Percentiles rank a stretch among this genome's conserved stretches.
These are phyloP conservation scores for Dendrobium catenatum DNA, from an alignment of 106 monocot genomes.

Conservation along the genomic window DNA sequence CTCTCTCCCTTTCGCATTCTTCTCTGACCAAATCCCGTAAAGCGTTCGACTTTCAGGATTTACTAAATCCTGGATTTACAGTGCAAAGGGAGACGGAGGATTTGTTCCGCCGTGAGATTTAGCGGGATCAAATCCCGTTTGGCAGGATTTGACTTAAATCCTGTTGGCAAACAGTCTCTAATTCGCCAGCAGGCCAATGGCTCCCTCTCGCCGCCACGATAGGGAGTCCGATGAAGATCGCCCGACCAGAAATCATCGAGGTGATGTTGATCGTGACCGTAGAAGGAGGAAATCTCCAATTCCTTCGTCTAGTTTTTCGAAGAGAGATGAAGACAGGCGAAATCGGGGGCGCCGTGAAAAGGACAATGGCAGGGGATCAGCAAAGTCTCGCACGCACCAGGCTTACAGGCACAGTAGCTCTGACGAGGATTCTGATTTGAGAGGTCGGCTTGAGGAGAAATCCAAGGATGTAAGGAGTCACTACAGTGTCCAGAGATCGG, in stretches of 20 bases:
- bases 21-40: too few species aligned
- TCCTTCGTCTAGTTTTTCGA: too few species aligned
- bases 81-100: too few species aligned
- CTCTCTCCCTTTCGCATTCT: too few species aligned
- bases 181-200: background rate
- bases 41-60: too few species aligned
- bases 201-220: constrained; percentile 2
- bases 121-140: too few species aligned
- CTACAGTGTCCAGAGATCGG: background rate
- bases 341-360: background rate
- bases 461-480: background rate
- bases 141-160: too few species aligned
- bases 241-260: background rate
- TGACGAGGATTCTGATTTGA: constrained; percentile 4
- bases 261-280: background rate
- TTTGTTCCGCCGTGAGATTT: too few species aligned
- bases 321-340: too few species aligned
- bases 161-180: too few species aligned
- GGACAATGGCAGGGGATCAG: background rate
- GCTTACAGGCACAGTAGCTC: background rate
- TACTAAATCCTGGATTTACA: too few species aligned
- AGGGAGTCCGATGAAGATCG: constrained; percentile 1
- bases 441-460: constrained; percentile 4
- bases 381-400: background rate
- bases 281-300: too few species aligned